A percentile compares a stretch with the other conserved stretches of the same genome.
Conservation (phyloP, 1,284 basidiomycete species). For the Ustilago tritici region DNA sequence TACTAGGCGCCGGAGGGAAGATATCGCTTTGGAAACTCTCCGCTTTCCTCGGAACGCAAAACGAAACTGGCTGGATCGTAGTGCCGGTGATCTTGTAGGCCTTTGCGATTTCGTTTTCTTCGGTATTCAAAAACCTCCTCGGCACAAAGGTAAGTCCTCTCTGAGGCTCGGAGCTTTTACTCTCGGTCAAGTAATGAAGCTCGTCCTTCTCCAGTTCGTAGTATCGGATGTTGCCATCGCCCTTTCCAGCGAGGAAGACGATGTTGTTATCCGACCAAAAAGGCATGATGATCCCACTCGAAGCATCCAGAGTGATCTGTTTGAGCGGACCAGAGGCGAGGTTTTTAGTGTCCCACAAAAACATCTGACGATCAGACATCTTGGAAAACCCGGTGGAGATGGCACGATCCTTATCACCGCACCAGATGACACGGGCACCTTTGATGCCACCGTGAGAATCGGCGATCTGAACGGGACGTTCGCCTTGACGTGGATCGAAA, state of each 20-base stretch:
- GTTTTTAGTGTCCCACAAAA: constrained; percentile 72
- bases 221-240: constrained; percentile 71
- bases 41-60: constrained; percentile 91
- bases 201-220: constrained; percentile 93
- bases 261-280: constrained; percentile 87
- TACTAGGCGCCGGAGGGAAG: constrained; percentile 87
- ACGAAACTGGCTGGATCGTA: constrained; percentile 87
- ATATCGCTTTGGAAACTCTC: constrained; percentile 93
- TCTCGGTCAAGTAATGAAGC: constrained; percentile 77
- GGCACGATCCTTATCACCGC: constrained; percentile 87
- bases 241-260: constrained; percentile 83
- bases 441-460: constrained; percentile 96
- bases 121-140: constrained; percentile 84
- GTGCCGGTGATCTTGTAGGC: constrained; percentile 88
- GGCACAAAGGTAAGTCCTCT: constrained; percentile 97
- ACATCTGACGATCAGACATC: constrained; percentile 91
- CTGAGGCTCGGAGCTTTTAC: constrained; percentile 91
- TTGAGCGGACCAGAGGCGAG: constrained; percentile 51
- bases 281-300: constrained; percentile 91
- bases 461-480: constrained; percentile 81
- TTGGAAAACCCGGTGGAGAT: constrained; percentile 93
- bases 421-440: constrained; percentile 88
- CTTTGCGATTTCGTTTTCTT: constrained; percentile 93
- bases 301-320: constrained; percentile 60
- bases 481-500: constrained; percentile 86